A percentile compares a stretch with the other conserved stretches of the same genome.
phyloP scores from a whole-genome alignment of 2,329 filamentous ascomycete genomes.

The Fusarium sp. region DNA sequence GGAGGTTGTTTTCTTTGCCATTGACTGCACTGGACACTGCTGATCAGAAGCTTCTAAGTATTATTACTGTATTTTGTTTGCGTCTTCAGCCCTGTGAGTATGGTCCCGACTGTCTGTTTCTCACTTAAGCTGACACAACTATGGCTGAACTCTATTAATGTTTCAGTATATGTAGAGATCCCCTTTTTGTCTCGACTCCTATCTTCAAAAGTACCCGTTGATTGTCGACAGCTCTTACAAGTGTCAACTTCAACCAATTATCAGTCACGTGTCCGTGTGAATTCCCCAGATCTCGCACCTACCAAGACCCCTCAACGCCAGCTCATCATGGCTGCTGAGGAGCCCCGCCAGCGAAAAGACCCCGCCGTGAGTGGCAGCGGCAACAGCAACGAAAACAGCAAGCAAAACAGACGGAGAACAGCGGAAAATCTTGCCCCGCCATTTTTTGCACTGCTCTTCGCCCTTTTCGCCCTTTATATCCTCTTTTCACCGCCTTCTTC shows the following conservation, averaged over 20 bases:
- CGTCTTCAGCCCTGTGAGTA: constrained; percentile 6
- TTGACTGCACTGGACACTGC: constrained; percentile 32
- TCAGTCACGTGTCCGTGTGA: constrained; percentile 46
- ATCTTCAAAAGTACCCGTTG: neutral
- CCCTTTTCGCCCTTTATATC: constrained; percentile 52
- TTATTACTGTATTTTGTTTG: neutral
- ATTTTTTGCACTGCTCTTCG: constrained; percentile 55
- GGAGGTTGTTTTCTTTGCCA: constrained; percentile 14
- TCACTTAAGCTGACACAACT: neutral
- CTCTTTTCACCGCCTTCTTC: constrained; percentile 50
- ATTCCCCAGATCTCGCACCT: constrained; percentile 28
- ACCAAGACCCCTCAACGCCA: constrained; percentile 41
- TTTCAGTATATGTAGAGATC: neutral
- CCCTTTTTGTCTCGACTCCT: neutral
- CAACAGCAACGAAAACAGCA: constrained; percentile 36
- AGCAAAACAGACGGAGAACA: constrained; percentile 46
- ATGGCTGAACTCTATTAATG: neutral
- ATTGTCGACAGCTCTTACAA: neutral
- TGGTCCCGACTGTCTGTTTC: neutral
- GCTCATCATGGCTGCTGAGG: constrained; percentile 47
- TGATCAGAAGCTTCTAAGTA: neutral
- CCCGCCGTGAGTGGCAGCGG: constrained; percentile 48
- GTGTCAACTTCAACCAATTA: constrained; percentile 20
- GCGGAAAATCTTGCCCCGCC: constrained; percentile 57
- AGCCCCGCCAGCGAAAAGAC: constrained; percentile 51